Conservation (phyloP, 2,329 filamentous ascomycete genomes). For the Fusarium brachygibbosum region DNA sequence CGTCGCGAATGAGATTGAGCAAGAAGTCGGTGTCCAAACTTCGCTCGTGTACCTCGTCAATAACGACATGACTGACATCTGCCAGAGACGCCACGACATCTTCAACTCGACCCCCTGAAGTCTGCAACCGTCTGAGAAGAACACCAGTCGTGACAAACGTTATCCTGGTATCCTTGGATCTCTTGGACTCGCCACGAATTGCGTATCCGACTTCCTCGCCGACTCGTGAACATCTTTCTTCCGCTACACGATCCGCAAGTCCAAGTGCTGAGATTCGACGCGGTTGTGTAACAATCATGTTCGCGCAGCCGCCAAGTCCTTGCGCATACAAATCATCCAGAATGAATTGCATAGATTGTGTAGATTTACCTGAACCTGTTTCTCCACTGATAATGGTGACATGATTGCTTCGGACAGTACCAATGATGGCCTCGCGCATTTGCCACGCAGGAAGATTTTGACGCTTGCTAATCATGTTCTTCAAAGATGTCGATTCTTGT, state of each 20-base stretch:
- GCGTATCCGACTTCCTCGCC: conserved; percentile 93
- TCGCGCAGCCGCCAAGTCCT: conserved; percentile 80
- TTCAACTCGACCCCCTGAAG: conserved; percentile 82
- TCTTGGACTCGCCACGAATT: conserved; percentile 92
- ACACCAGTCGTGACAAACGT: conserved; percentile 99
- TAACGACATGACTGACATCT: conserved; percentile 93
- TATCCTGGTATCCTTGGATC: conserved; percentile 83
- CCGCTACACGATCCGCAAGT: conserved; percentile 92
- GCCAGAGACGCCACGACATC: conserved; percentile 86
- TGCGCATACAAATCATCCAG: conserved; percentile 88
- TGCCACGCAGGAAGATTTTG: conserved; percentile 88
- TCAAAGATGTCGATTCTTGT: conserved; percentile 74
- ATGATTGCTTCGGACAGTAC: conserved; percentile 80
- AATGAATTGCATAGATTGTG: conserved; percentile 95
- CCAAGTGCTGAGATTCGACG: conserved; percentile 94
- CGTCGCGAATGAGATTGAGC: conserved; percentile 87
- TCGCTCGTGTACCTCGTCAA: conserved; percentile 97
- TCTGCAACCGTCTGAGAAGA: conserved; percentile 90
- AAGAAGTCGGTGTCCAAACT: conserved; percentile 98
- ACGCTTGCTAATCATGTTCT: conserved; percentile 80
- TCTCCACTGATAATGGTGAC: conserved; percentile 98
- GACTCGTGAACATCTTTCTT: conserved; percentile 86
- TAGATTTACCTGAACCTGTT: conserved; percentile 96
- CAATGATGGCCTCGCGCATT: conserved; percentile 80
- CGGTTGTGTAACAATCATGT: conserved; percentile 96